Percentiles rank a stretch among this genome's conserved stretches.
These are phyloP conservation scores for Penicillium parvum DNA, from an alignment of 495 filamentous ascomycete genomes.

Conservation along the genomic window DNA sequence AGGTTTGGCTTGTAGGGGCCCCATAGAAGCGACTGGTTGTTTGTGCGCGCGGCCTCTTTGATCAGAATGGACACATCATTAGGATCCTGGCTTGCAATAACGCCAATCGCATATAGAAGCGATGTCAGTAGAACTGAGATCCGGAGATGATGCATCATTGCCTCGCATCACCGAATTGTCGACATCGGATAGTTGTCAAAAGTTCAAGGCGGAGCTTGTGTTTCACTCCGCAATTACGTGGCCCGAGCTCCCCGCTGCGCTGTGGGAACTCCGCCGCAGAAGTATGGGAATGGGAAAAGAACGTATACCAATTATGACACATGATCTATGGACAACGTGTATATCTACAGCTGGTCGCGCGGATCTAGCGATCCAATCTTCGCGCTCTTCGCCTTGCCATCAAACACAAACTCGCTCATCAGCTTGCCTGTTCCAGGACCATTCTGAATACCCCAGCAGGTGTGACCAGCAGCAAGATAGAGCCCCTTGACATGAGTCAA, in stretches of 20 bases:
- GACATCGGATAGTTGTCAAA: conserved; percentile 13
- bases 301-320: too few relatives aligned
- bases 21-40: conserved; percentile 89
- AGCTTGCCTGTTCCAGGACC: conserved; percentile 85
- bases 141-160: conserved; percentile 33
- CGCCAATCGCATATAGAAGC: conserved; percentile 31
- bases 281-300: too few relatives aligned
- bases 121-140: conserved; percentile 25
- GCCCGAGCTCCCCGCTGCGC: conserved; percentile 34
- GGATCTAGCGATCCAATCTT: conserved; percentile 69
- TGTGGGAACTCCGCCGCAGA: too few relatives aligned
- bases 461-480: conserved; percentile 85
- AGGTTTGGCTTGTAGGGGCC: conserved; percentile 93
- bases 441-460: conserved; percentile 98
- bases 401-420: conserved; percentile 81
- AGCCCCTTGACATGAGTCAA: conserved; percentile 69
- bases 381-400: conserved; percentile 72
- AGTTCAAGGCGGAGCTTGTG: conserved; percentile 16
- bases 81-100: conserved; percentile 29
- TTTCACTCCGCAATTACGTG: conserved; percentile 39
- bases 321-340: too few relatives aligned
- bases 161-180: conserved; percentile 21
- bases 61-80: conserved; percentile 37
- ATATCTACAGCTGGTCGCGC: conserved; percentile 42
- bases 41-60: conserved; percentile 47